phyloP scores from a whole-genome alignment of 768 basidiomycete genomes.

The Dioszegia hungarica region DNA sequence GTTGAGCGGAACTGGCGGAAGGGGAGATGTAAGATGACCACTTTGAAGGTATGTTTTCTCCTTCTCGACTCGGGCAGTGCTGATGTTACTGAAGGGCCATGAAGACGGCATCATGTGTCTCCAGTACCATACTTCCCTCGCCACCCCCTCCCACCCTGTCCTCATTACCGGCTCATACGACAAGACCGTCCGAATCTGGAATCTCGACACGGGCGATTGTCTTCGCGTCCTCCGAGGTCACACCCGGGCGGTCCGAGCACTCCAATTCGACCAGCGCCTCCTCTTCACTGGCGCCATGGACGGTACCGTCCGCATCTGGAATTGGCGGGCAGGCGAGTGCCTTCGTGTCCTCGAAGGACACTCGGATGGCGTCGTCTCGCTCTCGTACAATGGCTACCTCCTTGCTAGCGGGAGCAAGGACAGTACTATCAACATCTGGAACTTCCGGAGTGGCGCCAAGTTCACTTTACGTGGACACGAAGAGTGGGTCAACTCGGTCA shows the following conservation, averaged over 20 bases:
- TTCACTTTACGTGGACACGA: constrained; percentile 87
- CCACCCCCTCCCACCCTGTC: constrained; percentile 69
- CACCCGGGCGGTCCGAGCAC: constrained; percentile 78
- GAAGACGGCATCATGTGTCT: constrained; percentile 96
- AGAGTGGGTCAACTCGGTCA: constrained; percentile 95
- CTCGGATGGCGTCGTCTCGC: constrained; percentile 80
- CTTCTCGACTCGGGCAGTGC: neutral
- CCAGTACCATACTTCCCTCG: constrained; percentile 68
- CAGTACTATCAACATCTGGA: constrained; percentile 68
- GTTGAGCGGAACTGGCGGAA: constrained; percentile 97
- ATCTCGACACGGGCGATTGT: constrained; percentile 82
- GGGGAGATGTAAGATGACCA: constrained; percentile 77
- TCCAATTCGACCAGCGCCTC: constrained; percentile 94
- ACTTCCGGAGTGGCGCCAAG: constrained; percentile 81
- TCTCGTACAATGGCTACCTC: constrained; percentile 85
- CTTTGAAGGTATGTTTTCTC: constrained; percentile 55
- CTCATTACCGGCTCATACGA: constrained; percentile 98
- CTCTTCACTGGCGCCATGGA: constrained; percentile 97
- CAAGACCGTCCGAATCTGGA: constrained; percentile 90
- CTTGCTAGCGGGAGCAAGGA: constrained; percentile 91
- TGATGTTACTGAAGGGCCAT: constrained; percentile 62
- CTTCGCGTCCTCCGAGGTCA: constrained; percentile 82
- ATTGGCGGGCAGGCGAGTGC: constrained; percentile 44
- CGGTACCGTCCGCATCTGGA: constrained; percentile 77
- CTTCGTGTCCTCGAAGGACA: constrained; percentile 78